phyloP scores from a whole-genome alignment of 106 monocot species.

The Allium fistulosum region DNA sequence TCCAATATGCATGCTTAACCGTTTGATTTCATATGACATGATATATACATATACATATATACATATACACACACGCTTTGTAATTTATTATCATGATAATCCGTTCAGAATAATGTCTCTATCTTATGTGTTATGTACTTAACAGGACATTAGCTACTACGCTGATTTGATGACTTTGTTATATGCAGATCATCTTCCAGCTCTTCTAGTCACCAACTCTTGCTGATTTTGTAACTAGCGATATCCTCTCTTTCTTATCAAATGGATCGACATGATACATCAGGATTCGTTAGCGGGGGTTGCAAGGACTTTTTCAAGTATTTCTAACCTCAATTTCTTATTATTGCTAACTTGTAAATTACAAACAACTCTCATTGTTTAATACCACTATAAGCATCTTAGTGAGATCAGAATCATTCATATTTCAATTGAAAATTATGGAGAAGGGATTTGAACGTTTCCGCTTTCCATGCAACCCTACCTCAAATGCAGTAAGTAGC shows the following conservation, averaged over 20 bases:
- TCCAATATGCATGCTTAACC: no score
- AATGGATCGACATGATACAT: slow-evolving; percentile 53
- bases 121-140: no score
- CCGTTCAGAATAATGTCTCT: no score
- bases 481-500: slow-evolving; percentile 4
- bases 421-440: slow-evolving; percentile 7
- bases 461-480: slow-evolving; percentile 5
- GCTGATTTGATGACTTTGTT: not conserved
- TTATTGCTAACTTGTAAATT: slow-evolving; percentile 11
- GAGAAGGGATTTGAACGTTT: slow-evolving; percentile 7
- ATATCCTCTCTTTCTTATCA: slow-evolving; percentile 2
- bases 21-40: no score
- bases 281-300: slow-evolving; percentile 59
- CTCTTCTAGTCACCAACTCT: not conserved
- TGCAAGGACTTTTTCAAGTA: slow-evolving; percentile 10
- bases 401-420: slow-evolving; percentile 4
- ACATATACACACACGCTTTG: no score
- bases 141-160: no score
- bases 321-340: not conserved
- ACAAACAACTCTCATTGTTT: slow-evolving; percentile 16
- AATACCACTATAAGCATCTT: slow-evolving; percentile 10
- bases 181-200: not conserved
- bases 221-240: slow-evolving; percentile 1
- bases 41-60: no score
- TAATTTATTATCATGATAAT: no score